phyloP scores from a whole-genome alignment of 108 stramenopile genomes.

The Pseudonitzschia pungens region DNA sequence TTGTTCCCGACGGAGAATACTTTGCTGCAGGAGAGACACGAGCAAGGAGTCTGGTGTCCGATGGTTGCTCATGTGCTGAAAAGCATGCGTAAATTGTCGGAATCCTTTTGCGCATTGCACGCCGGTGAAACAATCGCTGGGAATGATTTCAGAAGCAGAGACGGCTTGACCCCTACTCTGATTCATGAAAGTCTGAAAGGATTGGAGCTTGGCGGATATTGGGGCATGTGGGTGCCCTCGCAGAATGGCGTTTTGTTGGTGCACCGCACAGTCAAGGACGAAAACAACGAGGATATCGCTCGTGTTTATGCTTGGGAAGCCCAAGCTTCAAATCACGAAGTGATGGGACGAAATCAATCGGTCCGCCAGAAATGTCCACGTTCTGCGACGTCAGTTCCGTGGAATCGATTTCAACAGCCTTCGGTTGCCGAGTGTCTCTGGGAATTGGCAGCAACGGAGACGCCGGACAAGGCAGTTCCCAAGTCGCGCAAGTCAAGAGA shows the following conservation, averaged over 20 bases:
- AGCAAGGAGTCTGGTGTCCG: no score
- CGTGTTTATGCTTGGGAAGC: neutral
- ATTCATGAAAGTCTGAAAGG: conserved; percentile 6
- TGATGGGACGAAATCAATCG: neutral
- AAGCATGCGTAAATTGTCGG: neutral
- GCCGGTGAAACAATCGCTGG: neutral
- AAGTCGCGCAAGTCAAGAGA: neutral
- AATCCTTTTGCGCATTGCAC: conserved; percentile 8
- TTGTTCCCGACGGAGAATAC: no score
- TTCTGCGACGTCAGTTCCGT: neutral
- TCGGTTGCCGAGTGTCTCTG: neutral
- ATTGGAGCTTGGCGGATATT: neutral
- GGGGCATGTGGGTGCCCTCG: neutral
- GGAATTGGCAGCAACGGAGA: conserved; percentile 5
- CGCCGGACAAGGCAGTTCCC: neutral
- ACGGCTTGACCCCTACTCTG: neutral
- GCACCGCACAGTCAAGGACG: neutral
- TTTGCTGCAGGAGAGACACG: no score
- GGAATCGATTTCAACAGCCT: neutral
- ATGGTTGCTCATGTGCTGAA: neutral
- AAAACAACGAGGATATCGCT: neutral
- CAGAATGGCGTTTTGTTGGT: conserved; percentile 7
- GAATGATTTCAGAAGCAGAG: no score
- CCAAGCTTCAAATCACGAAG: neutral
- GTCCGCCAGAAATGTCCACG: neutral